phyloP scores from a whole-genome alignment of 768 basidiomycete genomes.

The Phallus indusiatus region DNA sequence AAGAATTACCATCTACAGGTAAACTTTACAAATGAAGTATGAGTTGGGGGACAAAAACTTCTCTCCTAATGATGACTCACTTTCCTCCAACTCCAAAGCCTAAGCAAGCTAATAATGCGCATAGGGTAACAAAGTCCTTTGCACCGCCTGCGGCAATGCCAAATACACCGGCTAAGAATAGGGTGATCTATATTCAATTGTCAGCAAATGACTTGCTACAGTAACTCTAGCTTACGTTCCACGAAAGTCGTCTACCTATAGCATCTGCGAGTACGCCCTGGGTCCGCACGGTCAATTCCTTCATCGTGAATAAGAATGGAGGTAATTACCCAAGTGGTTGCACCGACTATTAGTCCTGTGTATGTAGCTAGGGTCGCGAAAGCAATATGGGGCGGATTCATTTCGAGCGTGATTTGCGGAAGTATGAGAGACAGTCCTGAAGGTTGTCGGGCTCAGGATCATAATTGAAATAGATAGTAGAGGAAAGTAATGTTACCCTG shows the following conservation, averaged over 20 bases:
- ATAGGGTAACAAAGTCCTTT: conserved; percentile 35
- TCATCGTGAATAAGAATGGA: background rate
- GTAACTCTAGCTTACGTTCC: background rate
- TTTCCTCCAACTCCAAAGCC: conserved; percentile 46
- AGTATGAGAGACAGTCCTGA: conserved; percentile 34
- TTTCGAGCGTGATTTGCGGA: conserved; percentile 32
- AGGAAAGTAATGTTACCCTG: conserved; percentile 21
- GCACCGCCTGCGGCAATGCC: conserved; percentile 41
- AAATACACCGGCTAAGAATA: conserved; percentile 35
- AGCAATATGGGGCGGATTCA: conserved; percentile 33
- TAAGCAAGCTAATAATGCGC: conserved; percentile 31
- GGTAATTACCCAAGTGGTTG: conserved; percentile 29
- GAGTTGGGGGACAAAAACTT: conserved; percentile 15
- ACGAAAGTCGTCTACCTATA: conserved; percentile 37
- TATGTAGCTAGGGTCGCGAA: conserved; percentile 39
- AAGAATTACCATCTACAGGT: conserved; percentile 36
- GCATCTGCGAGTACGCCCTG: conserved; percentile 37
- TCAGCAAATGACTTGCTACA: background rate
- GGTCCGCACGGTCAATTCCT: background rate
- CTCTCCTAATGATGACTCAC: conserved; percentile 27
- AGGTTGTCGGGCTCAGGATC: background rate
- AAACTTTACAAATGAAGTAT: conserved; percentile 19
- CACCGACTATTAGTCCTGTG: conserved; percentile 40
- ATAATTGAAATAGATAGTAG: background rate
- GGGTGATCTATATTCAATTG: conserved; percentile 18